Base-by-base conservation (phyloP, 495 filamentous ascomycete species). In the Tuber aestivum region DNA sequence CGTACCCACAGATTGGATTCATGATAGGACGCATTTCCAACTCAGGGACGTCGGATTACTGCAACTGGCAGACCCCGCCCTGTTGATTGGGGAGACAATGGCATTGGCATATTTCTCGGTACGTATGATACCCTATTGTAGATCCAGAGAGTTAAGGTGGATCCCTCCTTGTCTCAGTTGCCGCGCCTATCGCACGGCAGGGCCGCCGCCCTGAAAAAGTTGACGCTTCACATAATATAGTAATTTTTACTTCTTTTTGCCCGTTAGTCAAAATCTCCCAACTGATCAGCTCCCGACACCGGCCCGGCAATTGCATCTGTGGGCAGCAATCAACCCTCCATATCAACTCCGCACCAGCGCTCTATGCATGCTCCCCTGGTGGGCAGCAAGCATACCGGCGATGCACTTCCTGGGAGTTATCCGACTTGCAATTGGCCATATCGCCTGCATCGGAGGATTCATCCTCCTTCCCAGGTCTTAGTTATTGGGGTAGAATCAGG, bases 61-160 rank as follows among this genome's bases (percentile, higher is more conserved):
- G n/a, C 56, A 65, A 65, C 56, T 32, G 56, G 56, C 56, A 18
- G 56, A 65, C 56, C 56, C 56, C 56, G 56, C 56, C 32, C 56
- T 32, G n/a, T 32, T 18, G 56, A 65, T 65, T 65, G 56, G 56
- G 56, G 27, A 65, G 56, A 32, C n/a, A 12, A 65, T 6, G 18
- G 21, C 50, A 56, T 56, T 65, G 12, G 27, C 9, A 16, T 32
- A 32, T 32, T 6, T 9, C 32, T 32, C 56, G 2, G 44, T 10
- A 12, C 12, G 48, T n/a, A n/a, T n/a, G n/a, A n/a, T 12, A 9
- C 23, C 23, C 23, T 56, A 56, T 23, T 9, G 50, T 32, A 65
- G n/a, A 32, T 65, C 56, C n/a, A 65, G 27, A 32, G 18, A 10
- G 56, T 32, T 27, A 32, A 65, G 6, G n/a, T 5, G 56, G 56